phyloP scores from a whole-genome alignment of 2,329 filamentous ascomycete genomes.

The Cercospora citrullina region DNA sequence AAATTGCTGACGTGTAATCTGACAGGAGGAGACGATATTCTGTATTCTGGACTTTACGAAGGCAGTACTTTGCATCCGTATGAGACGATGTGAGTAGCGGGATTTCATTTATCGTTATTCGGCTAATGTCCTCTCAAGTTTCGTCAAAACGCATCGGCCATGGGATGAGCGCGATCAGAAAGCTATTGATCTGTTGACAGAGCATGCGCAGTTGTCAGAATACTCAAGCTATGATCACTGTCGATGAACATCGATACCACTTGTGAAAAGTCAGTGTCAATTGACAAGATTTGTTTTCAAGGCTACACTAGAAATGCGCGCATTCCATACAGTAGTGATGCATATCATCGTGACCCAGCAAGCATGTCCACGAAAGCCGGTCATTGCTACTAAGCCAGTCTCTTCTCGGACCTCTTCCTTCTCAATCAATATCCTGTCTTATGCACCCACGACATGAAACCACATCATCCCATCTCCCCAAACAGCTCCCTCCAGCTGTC shows the following conservation, averaged over 20 bases:
- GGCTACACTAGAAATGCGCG: no score
- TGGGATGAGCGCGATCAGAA: conserved; percentile 21
- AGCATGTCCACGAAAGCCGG: no score
- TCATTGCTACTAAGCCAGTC: no score
- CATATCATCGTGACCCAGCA: no score
- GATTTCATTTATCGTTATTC: background rate
- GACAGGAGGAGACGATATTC: conserved; percentile 12
- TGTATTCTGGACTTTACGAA: conserved; percentile 16
- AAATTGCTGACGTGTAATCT: background rate
- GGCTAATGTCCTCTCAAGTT: conserved; percentile 11
- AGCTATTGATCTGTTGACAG: conserved; percentile 21
- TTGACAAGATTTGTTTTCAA: no score
- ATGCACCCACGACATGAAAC: background rate
- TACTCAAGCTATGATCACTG: conserved; percentile 26
- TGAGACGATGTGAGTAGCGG: conserved; percentile 23
- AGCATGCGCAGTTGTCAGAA: conserved; percentile 18
- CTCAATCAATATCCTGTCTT: background rate
- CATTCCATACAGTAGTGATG: no score
- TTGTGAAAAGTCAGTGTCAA: background rate
- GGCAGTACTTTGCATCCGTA: conserved; percentile 20
- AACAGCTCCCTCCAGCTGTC: background rate
- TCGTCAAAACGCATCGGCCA: conserved; percentile 22
- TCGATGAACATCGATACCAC: background rate
- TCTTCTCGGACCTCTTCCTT: no score
- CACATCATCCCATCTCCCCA: background rate